Evolutionary conservation across 495 filamentous ascomycete genomes (phyloP), one percentile per base, ranked within the genome.

Genomic region (Neurospora sublineolata): DNA sequence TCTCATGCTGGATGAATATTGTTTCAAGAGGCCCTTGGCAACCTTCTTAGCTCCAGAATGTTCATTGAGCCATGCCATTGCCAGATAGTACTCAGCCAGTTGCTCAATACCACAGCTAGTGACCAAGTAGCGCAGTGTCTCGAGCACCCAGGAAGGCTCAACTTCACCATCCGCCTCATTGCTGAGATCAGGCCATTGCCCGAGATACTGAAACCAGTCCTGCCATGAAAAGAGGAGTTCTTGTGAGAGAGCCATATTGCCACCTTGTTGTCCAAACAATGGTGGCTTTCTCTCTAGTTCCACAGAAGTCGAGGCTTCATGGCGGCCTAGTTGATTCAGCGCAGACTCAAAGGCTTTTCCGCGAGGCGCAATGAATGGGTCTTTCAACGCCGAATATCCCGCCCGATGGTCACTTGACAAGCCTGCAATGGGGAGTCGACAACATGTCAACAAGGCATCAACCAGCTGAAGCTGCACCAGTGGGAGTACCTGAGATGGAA

Each of bases 11-110:
- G 89, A 85, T 2, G 88, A 83, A 72, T 88, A 85, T 69, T 84
- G 84, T 76, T 92, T 94, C 12, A 97, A 77, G 1, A 96, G 79
- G 1, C 76, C 80, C 74, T 94, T 97, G 11, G 91, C 92, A 14
- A 85, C 85, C 75, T 92, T 94, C 72, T 86, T 90, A 52, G 87
- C 88, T n/a, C 83, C 79, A 27, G 78, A 73, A 33, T 83, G 81
- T 69, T 88, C 84, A 71, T 88, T 89, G 1, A 80, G 79, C 73
- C 87, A 89, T 70, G 90, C 88, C 72, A 94, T 86, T 2, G 91
- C 89, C 11, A 98, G 82, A 70, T 87, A 83, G 73, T 93, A 94
- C 70, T 93, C 89, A 0, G 88, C 89, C 23, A 97, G 72, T 42
- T 81, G 76, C 58, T 90, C 86, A 58, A 87, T 76, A 30, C 77